Evolutionary conservation across 345 rosid species (phyloP), one percentile per base, ranked within the genome.

Genomic region (Brassica juncea): DNA sequence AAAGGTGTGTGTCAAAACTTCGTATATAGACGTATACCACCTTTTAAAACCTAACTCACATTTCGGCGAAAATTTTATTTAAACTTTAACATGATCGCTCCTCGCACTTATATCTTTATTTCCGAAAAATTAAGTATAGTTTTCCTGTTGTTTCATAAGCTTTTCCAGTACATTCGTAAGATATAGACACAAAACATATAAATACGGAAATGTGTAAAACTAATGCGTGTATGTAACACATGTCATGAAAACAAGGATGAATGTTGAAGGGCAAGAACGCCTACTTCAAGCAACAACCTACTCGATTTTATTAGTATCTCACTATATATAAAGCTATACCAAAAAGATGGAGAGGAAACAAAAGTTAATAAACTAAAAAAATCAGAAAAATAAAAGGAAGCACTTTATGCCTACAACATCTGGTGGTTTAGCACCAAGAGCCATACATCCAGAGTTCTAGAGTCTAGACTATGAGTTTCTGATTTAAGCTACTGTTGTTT

Each of bases 271-370:
- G 63, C 64, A 65, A 44, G 77, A 76, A 80, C 77, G 70, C 73
- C 75, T 69, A 74, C 79, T 80, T 80, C 67, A 74, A 80, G 79
- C 76, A 80, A 80, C 79, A 81, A 76, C 83, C 80, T 75, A 66
- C 83, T 75, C 83, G 58, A 70, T 64, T 66, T 71, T 32, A 57
- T 4, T 70, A 52, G 15, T 68, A 49, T 55, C 58, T 62, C 64
- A 69, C 31, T 71, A 64, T 0, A 77, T 71, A 64, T 0, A 77
- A 54, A 62, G 52, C 19, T 62, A 61, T 32, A 28, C 62, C 62
- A 31, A 52, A 57, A 39, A 34, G 34, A 31, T 16, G 5, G 39
- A 78, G 28, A 35, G 2, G 19, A 4, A 30, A 59, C 32, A 16
- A 68, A 63, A 55, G 12, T 49, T 21, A 71, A 31, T 21, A 74